Base-by-base conservation (phyloP, 352 stramenopile genomes). In the Globisporangium paroecandrum region DNA sequence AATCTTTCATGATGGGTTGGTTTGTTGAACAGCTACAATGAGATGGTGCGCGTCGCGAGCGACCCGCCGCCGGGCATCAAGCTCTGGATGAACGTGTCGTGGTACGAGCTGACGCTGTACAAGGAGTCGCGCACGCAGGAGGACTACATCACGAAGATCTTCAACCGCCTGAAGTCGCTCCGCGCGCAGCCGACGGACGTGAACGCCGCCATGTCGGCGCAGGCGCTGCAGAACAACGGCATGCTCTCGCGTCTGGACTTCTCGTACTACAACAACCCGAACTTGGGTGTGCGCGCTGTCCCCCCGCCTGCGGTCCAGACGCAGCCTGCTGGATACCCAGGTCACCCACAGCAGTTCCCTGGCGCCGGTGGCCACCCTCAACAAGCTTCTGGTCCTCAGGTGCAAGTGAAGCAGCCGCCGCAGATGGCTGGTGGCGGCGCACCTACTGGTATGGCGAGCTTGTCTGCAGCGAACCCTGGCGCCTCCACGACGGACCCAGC, bases 71-170 rank as follows among this genome's bases (percentile, higher is more conserved):
- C 86, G 0, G 86, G 86, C 18, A 94, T 94, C 57, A 91, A 90
- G 69, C 79, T 94, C 36, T 94, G 86, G 86, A 94, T 93, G 81
- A 92, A 94, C 70, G 86, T 93, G 32, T 87, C 86, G 22, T 92
- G 86, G 83, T 94, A 91, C 69, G 86, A 94, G 76, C 70, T 94
- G 56, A 89, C 82, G 59, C 74, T 93, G 7, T 94, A 90, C 76
- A 90, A 91, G 69, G 86, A 94, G 71, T 91, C 84, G 51, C 85
- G 77, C 18, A 94, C 86, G 18, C 84, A 94, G 71, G 82, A 94
- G 61, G 86, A 91, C 66, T 94, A 94, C 72, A 94, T 94, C 64
- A 93, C 85, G 69, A 92, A 94, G 78, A 94, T 94, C 58, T 91
- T 94, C 69, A 91, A 89, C 51, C 78, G 86, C 1, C 76, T 94